Percentiles rank a stretch among this genome's conserved stretches.
These are phyloP conservation scores for Bjerkandera adusta DNA, from an alignment of 1,284 basidiomycete species.

Conservation along the genomic window DNA sequence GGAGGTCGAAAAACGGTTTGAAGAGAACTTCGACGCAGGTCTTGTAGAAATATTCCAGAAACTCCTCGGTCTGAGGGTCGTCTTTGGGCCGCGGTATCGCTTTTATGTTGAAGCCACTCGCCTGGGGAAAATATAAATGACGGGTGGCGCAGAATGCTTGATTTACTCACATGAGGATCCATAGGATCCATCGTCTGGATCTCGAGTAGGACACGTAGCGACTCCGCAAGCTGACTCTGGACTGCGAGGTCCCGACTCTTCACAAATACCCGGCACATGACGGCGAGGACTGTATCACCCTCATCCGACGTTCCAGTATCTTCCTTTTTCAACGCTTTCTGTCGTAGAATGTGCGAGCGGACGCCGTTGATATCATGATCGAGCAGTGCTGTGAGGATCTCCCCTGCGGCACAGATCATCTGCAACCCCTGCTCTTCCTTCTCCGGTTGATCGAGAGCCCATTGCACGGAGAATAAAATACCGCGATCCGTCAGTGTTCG, in stretches of 20 bases:
- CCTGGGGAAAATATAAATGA: constrained; percentile 15
- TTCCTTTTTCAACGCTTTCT: constrained; percentile 66
- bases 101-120: constrained; percentile 37
- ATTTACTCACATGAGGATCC: constrained; percentile 29
- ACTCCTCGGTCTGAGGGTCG: constrained; percentile 83
- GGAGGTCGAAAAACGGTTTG: constrained; percentile 75
- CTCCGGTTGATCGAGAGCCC: constrained; percentile 63
- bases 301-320: constrained; percentile 58
- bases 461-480: constrained; percentile 88
- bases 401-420: constrained; percentile 82
- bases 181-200: constrained; percentile 40
- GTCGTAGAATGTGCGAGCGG: constrained; percentile 80
- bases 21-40: constrained; percentile 74
- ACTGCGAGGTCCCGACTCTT: constrained; percentile 82
- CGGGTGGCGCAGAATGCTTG: not conserved
- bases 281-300: constrained; percentile 72
- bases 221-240: constrained; percentile 89
- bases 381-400: constrained; percentile 83
- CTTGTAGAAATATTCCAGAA: constrained; percentile 92
- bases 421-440: constrained; percentile 35
- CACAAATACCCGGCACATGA: constrained; percentile 78
- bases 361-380: constrained; percentile 93
- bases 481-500: constrained; percentile 88
- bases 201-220: constrained; percentile 85
- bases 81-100: constrained; percentile 63